Base-by-base conservation (phyloP, 345 rosid species). In the Lepidium sativum region DNA sequence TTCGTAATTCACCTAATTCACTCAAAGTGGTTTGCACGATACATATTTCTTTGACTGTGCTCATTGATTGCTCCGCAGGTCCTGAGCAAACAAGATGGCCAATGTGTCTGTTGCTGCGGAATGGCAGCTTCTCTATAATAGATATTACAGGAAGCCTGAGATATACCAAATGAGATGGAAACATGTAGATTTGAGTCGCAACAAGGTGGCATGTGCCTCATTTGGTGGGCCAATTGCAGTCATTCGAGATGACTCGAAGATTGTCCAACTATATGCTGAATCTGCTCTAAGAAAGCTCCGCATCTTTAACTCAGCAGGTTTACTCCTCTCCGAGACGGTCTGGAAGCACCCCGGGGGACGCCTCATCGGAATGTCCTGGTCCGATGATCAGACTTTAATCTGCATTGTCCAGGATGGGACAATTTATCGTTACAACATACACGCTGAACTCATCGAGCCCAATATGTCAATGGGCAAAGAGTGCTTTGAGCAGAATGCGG, bases 291-390 rank as follows among this genome's bases (percentile, higher is more conserved):
- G 99, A 9, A 94, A 90, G 60, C 96, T 94, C 43, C 87, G 99
- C n/a, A 85, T 94, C 48, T 94, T 88, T 77, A 86, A 80, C 77
- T 94, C 97, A 45, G 85, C 99, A 31, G 99, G 99, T 60, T 35
- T 78, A 16, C 82, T 80, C 33, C 49, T 86, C 80, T 67, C 96
- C 9, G 99, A 94, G 53, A 90, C 95, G 1, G 83, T 88, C 33
- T 94, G 99, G 97, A 90, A 88, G 67, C 77, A 86, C 71, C 96
- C 99, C 3, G 96, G 97, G 0, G 99, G 97, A 2, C 92, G 97
- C 1, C 71, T 90, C 48, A 81, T 94, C 8, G 97, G 96, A 31
- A 86, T 94, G 92, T 80, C 96, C 13, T 94, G 99, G 99, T 80
- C 92, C 2, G 97, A 90, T 3, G 97, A 94, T 61, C 99, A 84